Conservation (phyloP, 805 yeast genomes). For the Lachancea mirantina region DNA sequence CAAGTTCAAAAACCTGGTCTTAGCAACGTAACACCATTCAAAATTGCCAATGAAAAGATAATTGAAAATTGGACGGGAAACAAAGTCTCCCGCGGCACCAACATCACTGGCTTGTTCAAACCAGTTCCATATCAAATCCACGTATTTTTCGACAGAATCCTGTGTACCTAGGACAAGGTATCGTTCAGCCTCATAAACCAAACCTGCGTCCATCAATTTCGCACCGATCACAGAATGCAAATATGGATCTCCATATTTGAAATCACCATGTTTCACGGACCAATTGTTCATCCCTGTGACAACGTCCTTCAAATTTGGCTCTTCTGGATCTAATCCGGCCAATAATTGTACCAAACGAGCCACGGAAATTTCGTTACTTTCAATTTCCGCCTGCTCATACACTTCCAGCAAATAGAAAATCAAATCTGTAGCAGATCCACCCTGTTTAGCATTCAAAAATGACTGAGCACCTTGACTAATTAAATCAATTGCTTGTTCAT, state of each 20-base stretch:
- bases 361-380: slow-evolving; percentile 39
- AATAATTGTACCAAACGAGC: slow-evolving; percentile 43
- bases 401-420: slow-evolving; percentile 65
- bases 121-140: slow-evolving; percentile 42
- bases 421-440: slow-evolving; percentile 77
- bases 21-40: slow-evolving; percentile 45
- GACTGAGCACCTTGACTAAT: slow-evolving; percentile 65
- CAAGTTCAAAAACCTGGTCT: slow-evolving; percentile 31
- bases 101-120: slow-evolving; percentile 25
- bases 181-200: slow-evolving; percentile 62
- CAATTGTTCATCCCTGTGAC: slow-evolving; percentile 61
- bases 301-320: slow-evolving; percentile 59
- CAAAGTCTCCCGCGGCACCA: slow-evolving; percentile 28
- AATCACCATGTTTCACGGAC: slow-evolving; percentile 45
- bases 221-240: slow-evolving; percentile 69
- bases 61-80: slow-evolving; percentile 62
- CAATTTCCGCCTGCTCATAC: slow-evolving; percentile 44
- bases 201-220: slow-evolving; percentile 46
- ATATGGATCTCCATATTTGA: slow-evolving; percentile 64
- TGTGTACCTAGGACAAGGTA: slow-evolving; percentile 62
- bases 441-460: slow-evolving; percentile 61
- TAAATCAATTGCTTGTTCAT: slow-evolving; percentile 63
- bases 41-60: slow-evolving; percentile 63
- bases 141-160: slow-evolving; percentile 45
- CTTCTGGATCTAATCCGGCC: slow-evolving; percentile 38